Evolutionary conservation across 495 filamentous ascomycete genomes (phyloP).

Genomic region (Aspergillus carlsbadensis): DNA sequence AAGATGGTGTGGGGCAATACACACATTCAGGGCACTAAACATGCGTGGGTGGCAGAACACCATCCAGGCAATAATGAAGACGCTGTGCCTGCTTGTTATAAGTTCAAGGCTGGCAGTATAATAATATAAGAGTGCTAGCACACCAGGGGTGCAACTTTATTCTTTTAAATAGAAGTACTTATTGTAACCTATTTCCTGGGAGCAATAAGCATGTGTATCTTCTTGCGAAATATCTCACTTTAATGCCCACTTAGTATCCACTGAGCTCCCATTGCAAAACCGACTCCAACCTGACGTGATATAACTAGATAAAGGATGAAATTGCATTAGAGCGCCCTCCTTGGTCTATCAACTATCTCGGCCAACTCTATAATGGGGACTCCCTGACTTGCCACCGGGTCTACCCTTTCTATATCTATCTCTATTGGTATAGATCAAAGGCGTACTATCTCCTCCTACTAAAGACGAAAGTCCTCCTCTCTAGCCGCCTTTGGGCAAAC

Average conservation of each 20-base stretch:
- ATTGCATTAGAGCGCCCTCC: too few species aligned
- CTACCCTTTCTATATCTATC: neutral
- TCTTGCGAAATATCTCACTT: neutral
- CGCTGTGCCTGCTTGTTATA: neutral
- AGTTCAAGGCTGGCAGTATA: neutral
- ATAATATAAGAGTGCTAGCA: neutral
- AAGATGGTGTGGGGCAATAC: neutral
- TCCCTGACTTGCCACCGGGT: neutral
- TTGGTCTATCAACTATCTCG: too few species aligned
- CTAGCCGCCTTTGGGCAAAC: slow-evolving; percentile 13
- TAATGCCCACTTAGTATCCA: too few species aligned
- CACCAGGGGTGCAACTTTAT: neutral
- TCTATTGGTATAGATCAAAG: neutral
- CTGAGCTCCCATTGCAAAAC: too few species aligned
- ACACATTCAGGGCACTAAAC: neutral
- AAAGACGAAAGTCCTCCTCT: slow-evolving; percentile 14
- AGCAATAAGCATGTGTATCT: neutral
- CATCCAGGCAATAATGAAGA: neutral
- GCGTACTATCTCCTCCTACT: neutral
- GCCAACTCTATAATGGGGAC: too few species aligned
- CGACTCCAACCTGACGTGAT: too few species aligned
- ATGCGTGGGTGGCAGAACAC: neutral
- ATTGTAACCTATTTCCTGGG: too few species aligned
- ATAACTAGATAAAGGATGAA: too few species aligned
- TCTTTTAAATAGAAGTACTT: neutral